Base-by-base conservation (phyloP, 2,329 filamentous ascomycete species). In the Fusarium sp. region DNA sequence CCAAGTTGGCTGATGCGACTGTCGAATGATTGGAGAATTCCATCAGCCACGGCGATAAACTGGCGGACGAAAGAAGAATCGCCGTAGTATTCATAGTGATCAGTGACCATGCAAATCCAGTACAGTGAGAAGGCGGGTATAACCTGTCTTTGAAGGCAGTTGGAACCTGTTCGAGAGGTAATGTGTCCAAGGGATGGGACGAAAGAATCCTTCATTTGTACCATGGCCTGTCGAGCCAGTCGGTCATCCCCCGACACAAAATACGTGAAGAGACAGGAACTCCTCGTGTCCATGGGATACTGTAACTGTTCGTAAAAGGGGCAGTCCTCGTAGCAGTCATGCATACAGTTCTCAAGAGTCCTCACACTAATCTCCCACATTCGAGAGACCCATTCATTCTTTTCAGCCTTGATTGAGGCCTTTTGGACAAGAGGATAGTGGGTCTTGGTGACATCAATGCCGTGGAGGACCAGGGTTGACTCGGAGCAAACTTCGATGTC, bases 291-390 rank as follows among this genome's bases (percentile, higher is more conserved):
- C 69, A 79, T 77, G n/a, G 74, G 73, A 33, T 81, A 81, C 62
- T 81, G 79, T 1, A 80, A 70, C 58, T 82, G 80, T 56, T 81
- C 79, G 53, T 81, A 82, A 40, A 81, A 81, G 0, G 80, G 80
- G 17, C 80, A 82, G 49, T 81, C 80, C 9, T 79, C 77, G 57
- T 81, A 81, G 36, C 77, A 78, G 62, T 80, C 79, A 31, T 79
- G 70, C 72, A 78, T 78, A 29, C 75, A 78, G 51, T 78, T 78
- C 1, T 46, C 40, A 14, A 78, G 51, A 1, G 76, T 78, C 3
- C 74, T 40, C 8, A 73, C 12, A 20, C 75, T 74, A 2, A 49
- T 67, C 3, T 63, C 61, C 77, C 75, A 79, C 46, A 51, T 35
- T 16, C 4, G 12, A 5, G 33, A 35, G 16, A 35, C 12, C 33